Evolutionary conservation across 495 filamentous ascomycete genomes (phyloP).

Genomic region (Neurospora sp.): DNA sequence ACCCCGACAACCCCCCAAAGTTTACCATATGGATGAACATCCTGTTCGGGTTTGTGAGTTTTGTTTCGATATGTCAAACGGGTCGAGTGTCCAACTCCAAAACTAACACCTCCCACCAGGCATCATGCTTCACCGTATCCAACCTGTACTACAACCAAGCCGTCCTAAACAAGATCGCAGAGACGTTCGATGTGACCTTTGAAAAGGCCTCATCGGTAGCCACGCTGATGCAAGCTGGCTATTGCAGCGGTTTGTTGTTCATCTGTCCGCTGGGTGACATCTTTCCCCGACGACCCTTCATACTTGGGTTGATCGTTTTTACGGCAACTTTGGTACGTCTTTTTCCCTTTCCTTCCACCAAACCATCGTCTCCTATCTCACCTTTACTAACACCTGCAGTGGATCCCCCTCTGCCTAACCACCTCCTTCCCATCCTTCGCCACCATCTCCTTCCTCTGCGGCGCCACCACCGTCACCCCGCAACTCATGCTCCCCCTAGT

Average conservation of each 20-base stretch:
- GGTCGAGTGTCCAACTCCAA: neutral
- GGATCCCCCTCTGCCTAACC: slow-evolving; percentile 65
- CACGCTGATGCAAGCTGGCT: slow-evolving; percentile 73
- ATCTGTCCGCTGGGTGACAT: slow-evolving; percentile 74
- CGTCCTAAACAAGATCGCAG: slow-evolving; percentile 53
- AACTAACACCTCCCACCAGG: slow-evolving; percentile 4
- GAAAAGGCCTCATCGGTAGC: slow-evolving; percentile 53
- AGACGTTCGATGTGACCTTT: slow-evolving; percentile 49
- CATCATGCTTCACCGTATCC: slow-evolving; percentile 42
- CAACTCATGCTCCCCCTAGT: slow-evolving; percentile 80
- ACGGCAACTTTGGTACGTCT: slow-evolving; percentile 52
- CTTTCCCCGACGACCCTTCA: slow-evolving; percentile 58
- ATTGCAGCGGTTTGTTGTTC: slow-evolving; percentile 63
- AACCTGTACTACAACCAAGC: slow-evolving; percentile 65
- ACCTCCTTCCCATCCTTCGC: slow-evolving; percentile 53
- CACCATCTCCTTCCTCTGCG: slow-evolving; percentile 57
- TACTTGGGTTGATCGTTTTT: slow-evolving; percentile 52
- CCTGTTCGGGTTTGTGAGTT: slow-evolving; percentile 22
- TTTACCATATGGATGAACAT: slow-evolving; percentile 26
- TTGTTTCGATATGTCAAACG: no score
- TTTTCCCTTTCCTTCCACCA: neutral
- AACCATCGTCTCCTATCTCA: neutral
- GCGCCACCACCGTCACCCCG: slow-evolving; percentile 72
- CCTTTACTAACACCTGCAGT: slow-evolving; percentile 21
- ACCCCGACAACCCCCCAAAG: slow-evolving; percentile 22